These are phyloP conservation scores for Manihot esculenta DNA, from an alignment of 441 rosid species.

Conservation along the genomic window DNA sequence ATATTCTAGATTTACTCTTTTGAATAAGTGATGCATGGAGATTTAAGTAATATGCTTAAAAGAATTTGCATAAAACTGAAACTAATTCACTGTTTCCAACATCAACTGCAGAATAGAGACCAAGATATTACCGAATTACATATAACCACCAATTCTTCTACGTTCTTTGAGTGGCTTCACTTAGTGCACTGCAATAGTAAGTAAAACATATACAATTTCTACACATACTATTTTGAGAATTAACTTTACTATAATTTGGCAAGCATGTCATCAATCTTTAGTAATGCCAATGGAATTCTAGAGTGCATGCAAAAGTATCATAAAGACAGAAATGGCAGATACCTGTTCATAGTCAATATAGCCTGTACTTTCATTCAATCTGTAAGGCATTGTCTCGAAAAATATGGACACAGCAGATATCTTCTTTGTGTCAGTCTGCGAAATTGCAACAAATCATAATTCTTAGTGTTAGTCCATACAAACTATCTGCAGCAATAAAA, in stretches of 20 bases:
- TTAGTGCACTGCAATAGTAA: not conserved
- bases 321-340: slow-evolving; percentile 3
- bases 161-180: not conserved
- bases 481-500: not conserved
- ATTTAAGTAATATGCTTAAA: not conserved
- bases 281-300: not conserved
- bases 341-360: slow-evolving; percentile 96
- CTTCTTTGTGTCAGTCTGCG: slow-evolving; percentile 94
- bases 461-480: not conserved
- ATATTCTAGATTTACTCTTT: not conserved
- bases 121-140: not conserved
- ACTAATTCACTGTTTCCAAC: not conserved
- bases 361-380: slow-evolving; percentile 86
- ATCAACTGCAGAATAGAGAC: not conserved
- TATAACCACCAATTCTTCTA: not conserved
- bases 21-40: not conserved
- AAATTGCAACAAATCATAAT: slow-evolving; percentile 3
- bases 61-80: not conserved
- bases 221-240: not conserved
- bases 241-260: not conserved
- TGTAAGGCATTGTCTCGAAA: slow-evolving; percentile 96
- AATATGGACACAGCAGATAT: slow-evolving; percentile 96
- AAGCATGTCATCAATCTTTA: slow-evolving; percentile 9
- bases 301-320: not conserved
- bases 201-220: slow-evolving; percentile 11